Evolutionary conservation across 371 early-diverging fungal genomes (phyloP).

Genomic region (Actinomortierella ambigua): DNA sequence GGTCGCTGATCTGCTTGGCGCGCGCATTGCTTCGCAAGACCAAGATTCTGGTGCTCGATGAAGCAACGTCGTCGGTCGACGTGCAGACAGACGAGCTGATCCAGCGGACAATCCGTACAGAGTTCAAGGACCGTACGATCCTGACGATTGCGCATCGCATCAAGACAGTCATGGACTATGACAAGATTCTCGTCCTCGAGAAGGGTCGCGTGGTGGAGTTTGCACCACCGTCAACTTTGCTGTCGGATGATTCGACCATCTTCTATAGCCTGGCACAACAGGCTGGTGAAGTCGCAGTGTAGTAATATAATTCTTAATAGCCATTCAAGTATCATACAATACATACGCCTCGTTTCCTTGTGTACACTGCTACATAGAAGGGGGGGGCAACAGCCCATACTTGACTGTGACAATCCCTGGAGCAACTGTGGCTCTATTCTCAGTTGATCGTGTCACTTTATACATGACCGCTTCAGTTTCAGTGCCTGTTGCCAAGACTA

Average conservation of each 20-base stretch:
- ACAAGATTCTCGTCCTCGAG: slow-evolving; percentile 52
- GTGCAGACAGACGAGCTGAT: slow-evolving; percentile 74
- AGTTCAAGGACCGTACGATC: slow-evolving; percentile 47
- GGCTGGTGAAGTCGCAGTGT: slow-evolving; percentile 3
- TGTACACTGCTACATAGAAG: no score
- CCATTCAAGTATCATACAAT: no score
- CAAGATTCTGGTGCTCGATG: slow-evolving; percentile 59
- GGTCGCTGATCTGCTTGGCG: slow-evolving; percentile 64
- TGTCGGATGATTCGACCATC: slow-evolving; percentile 50
- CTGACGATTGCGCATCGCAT: slow-evolving; percentile 51
- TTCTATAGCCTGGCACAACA: slow-evolving; percentile 51
- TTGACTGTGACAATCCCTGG: no score
- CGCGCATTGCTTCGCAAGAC: slow-evolving; percentile 56
- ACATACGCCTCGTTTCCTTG: no score
- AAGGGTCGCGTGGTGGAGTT: slow-evolving; percentile 40
- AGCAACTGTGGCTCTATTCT: no score
- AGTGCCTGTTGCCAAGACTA: no score
- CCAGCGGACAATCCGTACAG: slow-evolving; percentile 81
- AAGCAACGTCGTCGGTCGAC: slow-evolving; percentile 87
- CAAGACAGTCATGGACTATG: slow-evolving; percentile 89
- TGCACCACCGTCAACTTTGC: slow-evolving; percentile 16
- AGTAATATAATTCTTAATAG: no score
- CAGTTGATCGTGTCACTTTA: no score
- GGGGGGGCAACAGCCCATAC: no score
- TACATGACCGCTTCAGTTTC: no score